phyloP scores from a whole-genome alignment of 257 asterid species.

The Solanum pinnatisectum region DNA sequence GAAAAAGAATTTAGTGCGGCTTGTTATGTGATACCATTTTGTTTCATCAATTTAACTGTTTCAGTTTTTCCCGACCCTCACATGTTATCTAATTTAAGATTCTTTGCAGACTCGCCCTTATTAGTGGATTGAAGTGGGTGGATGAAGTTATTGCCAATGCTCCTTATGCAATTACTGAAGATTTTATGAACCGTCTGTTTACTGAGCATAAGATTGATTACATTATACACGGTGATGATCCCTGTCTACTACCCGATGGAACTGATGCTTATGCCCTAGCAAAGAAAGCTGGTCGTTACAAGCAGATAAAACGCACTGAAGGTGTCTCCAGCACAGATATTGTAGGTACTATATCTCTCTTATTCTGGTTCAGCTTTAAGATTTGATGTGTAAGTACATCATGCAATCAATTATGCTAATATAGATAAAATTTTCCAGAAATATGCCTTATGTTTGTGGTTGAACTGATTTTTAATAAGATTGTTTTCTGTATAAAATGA shows the following conservation, averaged over 20 bases:
- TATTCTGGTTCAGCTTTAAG: slow-evolving; percentile 3
- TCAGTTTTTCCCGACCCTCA: not conserved
- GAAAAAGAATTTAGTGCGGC: not conserved
- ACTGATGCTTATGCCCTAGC: slow-evolving; percentile 20
- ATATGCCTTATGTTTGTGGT: not conserved
- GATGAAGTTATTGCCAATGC: slow-evolving; percentile 5
- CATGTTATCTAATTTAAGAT: slow-evolving; percentile 11
- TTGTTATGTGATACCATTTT: not conserved
- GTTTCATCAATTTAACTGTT: not conserved
- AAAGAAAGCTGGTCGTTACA: slow-evolving; percentile 8
- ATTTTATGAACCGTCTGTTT: slow-evolving; percentile 10
- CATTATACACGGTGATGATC: slow-evolving; percentile 15
- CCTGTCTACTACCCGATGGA: slow-evolving; percentile 10
- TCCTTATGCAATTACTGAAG: slow-evolving; percentile 15
- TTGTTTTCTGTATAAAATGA: not conserved
- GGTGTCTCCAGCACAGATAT: slow-evolving; percentile 15
- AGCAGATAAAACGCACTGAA: slow-evolving; percentile 17
- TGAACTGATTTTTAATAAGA: not conserved
- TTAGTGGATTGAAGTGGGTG: slow-evolving; percentile 17
- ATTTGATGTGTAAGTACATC: not conserved
- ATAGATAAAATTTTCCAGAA: not conserved
- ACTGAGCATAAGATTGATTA: slow-evolving; percentile 10
- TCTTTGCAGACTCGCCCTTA: slow-evolving; percentile 17
- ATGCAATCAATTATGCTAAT: not conserved
- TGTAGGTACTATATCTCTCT: slow-evolving; percentile 23